phyloP scores from a whole-genome alignment of 75 land plant species.

The Picea sitchensis region DNA sequence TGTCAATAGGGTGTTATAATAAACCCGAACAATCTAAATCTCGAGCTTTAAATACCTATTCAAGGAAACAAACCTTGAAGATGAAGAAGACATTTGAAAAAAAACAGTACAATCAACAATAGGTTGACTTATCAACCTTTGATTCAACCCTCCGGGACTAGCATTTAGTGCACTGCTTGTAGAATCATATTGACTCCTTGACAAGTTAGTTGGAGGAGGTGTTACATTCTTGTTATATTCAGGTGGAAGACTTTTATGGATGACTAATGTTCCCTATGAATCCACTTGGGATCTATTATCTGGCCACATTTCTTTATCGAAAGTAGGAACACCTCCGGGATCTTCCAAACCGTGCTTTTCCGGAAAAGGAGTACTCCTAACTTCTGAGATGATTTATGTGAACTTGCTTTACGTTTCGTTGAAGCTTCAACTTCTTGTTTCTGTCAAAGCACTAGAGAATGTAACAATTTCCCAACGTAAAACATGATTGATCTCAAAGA shows the following conservation, averaged over 20 bases:
- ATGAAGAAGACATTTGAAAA: conserved; percentile 44
- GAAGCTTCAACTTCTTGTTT: conserved; percentile 6
- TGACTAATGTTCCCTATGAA: conserved; percentile 11
- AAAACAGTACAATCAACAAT: conserved; percentile 26
- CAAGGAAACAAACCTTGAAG: conserved; percentile 37
- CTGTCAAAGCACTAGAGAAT: conserved; percentile 2
- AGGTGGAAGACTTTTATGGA: background rate
- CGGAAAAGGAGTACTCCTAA: background rate
- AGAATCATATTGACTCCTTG: conserved; percentile 10
- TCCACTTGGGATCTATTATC: conserved; percentile 9
- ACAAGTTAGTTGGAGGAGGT: background rate
- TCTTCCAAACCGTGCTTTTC: background rate
- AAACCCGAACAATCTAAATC: background rate
- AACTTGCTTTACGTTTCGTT: background rate
- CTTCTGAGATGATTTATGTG: conserved; percentile 5
- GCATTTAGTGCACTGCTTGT: conserved; percentile 19
- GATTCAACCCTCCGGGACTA: conserved; percentile 5
- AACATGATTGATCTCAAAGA: background rate
- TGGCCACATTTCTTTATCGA: conserved; percentile 1
- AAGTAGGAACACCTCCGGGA: background rate
- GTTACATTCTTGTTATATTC: background rate
- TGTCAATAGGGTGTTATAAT: background rate
- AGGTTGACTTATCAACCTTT: conserved; percentile 12
- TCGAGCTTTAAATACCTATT: conserved; percentile 22
- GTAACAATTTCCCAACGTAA: background rate